A percentile compares a stretch with the other conserved stretches of the same genome.
Evolutionary conservation across 2,329 filamentous ascomycete genomes (phyloP).

Genomic region (Nigrospora sphaerica): DNA sequence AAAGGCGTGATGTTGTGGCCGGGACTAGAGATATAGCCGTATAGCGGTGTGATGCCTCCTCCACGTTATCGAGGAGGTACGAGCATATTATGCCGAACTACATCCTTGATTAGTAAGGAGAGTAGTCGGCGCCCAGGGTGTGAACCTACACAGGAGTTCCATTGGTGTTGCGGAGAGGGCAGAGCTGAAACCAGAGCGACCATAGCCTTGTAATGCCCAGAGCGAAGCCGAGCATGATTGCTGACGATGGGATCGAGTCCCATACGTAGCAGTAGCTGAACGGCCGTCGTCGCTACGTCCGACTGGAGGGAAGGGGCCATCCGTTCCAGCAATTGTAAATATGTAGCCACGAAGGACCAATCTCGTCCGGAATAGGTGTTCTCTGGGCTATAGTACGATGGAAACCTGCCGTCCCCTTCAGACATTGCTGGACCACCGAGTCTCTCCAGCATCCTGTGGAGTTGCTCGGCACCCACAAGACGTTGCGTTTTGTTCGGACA

Average conservation of each 20-base stretch:
- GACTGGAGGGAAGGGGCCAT: conserved; percentile 28
- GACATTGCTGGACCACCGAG: conserved; percentile 50
- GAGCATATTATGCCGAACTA: conserved; percentile 43
- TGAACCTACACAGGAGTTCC: conserved; percentile 35
- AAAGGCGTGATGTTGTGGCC: conserved; percentile 36
- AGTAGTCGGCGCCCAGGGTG: neutral
- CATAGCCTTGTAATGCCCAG: conserved; percentile 26
- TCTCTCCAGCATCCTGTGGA: conserved; percentile 47
- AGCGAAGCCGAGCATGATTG: conserved; percentile 11
- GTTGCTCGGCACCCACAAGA: conserved; percentile 34
- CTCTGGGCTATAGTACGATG: conserved; percentile 16
- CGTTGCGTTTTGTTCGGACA: conserved; percentile 34
- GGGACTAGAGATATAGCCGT: conserved; percentile 55
- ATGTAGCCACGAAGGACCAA: conserved; percentile 36
- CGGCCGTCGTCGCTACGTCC: conserved; percentile 28
- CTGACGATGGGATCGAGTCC: conserved; percentile 43
- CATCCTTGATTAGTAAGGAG: conserved; percentile 6
- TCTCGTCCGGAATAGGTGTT: conserved; percentile 28
- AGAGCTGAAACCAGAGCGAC: conserved; percentile 35
- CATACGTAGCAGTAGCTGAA: conserved; percentile 45
- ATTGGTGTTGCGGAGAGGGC: conserved; percentile 22
- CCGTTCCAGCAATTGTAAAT: conserved; percentile 33
- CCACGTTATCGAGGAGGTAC: conserved; percentile 39
- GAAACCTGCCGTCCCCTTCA: conserved; percentile 16
- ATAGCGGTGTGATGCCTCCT: conserved; percentile 43